Base-by-base conservation (phyloP, 2,329 filamentous ascomycete species). In the Verticillium zaregamsianum region DNA sequence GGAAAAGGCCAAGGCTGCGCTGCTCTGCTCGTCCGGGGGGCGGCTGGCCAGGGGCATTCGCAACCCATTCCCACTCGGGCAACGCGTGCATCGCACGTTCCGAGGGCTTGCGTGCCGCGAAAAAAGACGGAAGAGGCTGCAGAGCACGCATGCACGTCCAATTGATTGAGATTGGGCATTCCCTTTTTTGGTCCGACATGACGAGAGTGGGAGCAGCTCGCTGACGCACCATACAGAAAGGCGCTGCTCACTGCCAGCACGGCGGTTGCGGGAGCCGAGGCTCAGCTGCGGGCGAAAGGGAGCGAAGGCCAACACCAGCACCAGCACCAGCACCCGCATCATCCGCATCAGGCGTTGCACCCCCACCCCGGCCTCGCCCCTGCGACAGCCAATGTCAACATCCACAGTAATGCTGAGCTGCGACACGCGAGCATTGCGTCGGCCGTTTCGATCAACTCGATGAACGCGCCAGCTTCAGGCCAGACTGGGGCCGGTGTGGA, bases 181-280 rank as follows among this genome's bases (percentile, higher is more conserved):
- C 23, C 45, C 45, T 11, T 49, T 49, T 49, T 9, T 23, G n/a
- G n/a, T 40, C 20, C 11, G 3, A n/a, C n/a, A 23, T 3, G 45
- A 49, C 45, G 45, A 25, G 23, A 25, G 20, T 23, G 45, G 45
- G 45, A 49, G 45, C 45, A 49, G 7, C 23, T 49, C 31, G 58
- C 40, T 59, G 45, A 55, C 35, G 55, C 35, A 45, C 14, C 25
- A 33, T 66, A 59, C 66, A 82, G 79, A 71, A 82, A 81, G 70
- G 77, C 79, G 65, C 72, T 79, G 63, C 70, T 76, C 62, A 73
- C 77, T 55, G 70, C 76, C 45, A 76, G 72, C 66, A 72, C 73
- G 62, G 74, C 70, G 64, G 61, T 68, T 66, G 54, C 63, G 12
- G 66, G 66, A 71, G 76, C 80, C 76, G 82, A 84, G 77, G 79